Base-by-base conservation (phyloP, 495 filamentous ascomycete species). In the Xylaria curta region DNA sequence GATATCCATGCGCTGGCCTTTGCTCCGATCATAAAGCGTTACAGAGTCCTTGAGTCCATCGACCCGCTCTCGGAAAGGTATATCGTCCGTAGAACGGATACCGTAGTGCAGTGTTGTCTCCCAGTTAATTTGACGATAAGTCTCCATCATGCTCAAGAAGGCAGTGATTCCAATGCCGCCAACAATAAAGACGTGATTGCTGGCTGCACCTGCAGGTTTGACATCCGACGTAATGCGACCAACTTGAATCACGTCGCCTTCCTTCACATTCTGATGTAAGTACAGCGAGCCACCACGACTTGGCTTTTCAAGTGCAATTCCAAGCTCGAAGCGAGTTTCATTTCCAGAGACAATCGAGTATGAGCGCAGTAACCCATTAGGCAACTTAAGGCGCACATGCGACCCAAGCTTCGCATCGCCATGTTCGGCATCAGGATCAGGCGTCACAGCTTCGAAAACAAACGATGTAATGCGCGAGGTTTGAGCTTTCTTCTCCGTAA, bases 121-220 rank as follows among this genome's bases (percentile, higher is more conserved):
- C 75, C 78, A 85, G 73, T 88, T 82, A 66, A 86, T 85, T 12
- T 64, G 15, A 26, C 69, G 74, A 53, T 83, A 81, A 26, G 10
- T 19, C 71, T 84, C 77, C 10, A 82, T 44, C 51, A 82, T 69
- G 5, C 73, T 28, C 47, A 86, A 49, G 53, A 89, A 89, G 0
- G 87, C 86, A 12, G 87, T 89, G 69, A 89, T 82, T 0, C 87
- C 86, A 17, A 89, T 82, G 0, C 87, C 87, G 33, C 81, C 87
- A 2, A 78, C 86, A 19, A 89, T 82, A 74, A 87, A 87, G 4
- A 88, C 79, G 68, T 88, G 86, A 51, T 85, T 77, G 67, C 81
- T 84, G 0, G 83, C 84, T 3, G 79, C 79, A 26, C 49, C 46
- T 1, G 74, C 77, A 24, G 71, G 60, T 17, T 74, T 76, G 7